These are phyloP conservation scores for Starmera quercuum DNA, from an alignment of 805 yeast species.

Conservation along the genomic window DNA sequence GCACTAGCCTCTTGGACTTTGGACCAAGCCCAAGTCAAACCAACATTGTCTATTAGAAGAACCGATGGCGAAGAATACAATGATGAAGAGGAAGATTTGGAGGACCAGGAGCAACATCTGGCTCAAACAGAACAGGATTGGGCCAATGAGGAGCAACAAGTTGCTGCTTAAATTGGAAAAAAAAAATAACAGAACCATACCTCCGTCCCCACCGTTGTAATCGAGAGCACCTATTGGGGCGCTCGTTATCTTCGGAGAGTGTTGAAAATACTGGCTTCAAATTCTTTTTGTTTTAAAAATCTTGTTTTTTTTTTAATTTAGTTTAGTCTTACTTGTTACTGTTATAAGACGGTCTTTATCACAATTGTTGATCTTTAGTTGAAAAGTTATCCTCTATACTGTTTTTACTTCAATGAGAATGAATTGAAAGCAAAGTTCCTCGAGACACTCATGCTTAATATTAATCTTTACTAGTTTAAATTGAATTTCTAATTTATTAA, in stretches of 20 bases:
- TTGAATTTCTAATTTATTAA: too few species aligned
- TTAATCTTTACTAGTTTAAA: background rate
- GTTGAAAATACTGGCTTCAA: background rate
- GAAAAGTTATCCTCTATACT: too few species aligned
- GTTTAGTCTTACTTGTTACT: too few species aligned
- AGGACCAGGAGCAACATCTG: conserved; percentile 41
- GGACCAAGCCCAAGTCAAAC: conserved; percentile 75
- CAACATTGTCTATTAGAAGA: conserved; percentile 63
- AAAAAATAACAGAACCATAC: background rate
- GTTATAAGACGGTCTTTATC: too few species aligned
- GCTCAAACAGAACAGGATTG: conserved; percentile 47
- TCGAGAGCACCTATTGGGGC: too few species aligned
- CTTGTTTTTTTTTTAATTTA: too few species aligned
- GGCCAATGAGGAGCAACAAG: conserved; percentile 31
- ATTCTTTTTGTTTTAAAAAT: too few species aligned
- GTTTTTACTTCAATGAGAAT: too few species aligned
- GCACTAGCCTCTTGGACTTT: conserved; percentile 81
- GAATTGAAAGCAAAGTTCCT: too few species aligned
- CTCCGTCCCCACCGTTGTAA: too few species aligned
- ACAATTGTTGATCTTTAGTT: too few species aligned
- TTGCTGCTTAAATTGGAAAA: conserved; percentile 11
- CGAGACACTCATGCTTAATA: too few species aligned
- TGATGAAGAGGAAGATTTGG: conserved; percentile 39
- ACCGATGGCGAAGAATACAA: conserved; percentile 50
- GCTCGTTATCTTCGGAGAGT: background rate